Evolutionary conservation across 345 rosid species (phyloP).

Genomic region (Camelina neglecta): DNA sequence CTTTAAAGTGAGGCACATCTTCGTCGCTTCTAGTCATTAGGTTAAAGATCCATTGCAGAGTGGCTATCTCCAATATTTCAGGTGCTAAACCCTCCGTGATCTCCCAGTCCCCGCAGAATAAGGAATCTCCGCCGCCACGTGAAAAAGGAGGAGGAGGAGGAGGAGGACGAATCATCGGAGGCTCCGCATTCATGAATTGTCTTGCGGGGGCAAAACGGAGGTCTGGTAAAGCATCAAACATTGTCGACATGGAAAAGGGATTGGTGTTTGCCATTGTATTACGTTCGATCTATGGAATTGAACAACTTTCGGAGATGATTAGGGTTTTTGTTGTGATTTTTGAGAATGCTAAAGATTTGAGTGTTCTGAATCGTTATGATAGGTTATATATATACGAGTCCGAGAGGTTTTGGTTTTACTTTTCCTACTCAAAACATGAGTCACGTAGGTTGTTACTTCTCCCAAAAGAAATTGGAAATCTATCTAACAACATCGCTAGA

Average conservation of each 20-base stretch:
- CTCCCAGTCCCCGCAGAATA: not conserved
- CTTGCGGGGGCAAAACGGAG: not conserved
- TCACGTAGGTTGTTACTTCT: not conserved
- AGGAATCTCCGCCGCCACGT: not conserved
- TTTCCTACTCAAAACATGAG: not conserved
- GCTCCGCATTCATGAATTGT: not conserved
- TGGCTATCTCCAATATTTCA: not conserved
- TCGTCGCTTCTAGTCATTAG: constrained; percentile 10
- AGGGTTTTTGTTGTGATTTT: not conserved
- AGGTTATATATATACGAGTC: not conserved
- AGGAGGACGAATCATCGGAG: not conserved
- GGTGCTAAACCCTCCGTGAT: not conserved
- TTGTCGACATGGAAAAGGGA: not conserved
- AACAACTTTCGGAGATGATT: not conserved
- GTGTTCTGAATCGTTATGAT: not conserved
- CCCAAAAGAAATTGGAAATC: not conserved
- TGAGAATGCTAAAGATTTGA: not conserved
- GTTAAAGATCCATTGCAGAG: not conserved
- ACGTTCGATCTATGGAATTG: not conserved
- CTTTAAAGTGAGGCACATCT: not conserved
- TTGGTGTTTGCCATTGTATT: not conserved
- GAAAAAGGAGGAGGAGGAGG: constrained; percentile 2
- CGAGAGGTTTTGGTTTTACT: not conserved
- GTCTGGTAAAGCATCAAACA: not conserved
- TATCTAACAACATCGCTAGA: not conserved